Evolutionary conservation across 768 basidiomycete genomes (phyloP).

Genomic region (Suillus weaverae): DNA sequence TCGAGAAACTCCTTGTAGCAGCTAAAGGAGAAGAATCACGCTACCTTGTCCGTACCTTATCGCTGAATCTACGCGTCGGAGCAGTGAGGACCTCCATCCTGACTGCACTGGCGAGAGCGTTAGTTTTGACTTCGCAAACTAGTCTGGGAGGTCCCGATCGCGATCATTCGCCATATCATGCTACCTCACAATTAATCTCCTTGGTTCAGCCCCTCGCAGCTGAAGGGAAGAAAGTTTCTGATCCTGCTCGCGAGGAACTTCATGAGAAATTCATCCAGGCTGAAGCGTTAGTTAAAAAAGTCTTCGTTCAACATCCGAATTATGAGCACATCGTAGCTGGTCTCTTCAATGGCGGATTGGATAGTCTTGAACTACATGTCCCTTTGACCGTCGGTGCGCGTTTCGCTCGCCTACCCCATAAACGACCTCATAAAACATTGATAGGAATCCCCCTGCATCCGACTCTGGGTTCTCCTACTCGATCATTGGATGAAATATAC

Average conservation of each 20-base stretch:
- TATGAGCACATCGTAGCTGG: constrained; percentile 69
- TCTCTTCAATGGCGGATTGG: constrained; percentile 59
- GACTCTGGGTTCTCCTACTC: constrained; percentile 82
- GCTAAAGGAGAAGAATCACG: constrained; percentile 87
- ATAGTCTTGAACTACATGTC: constrained; percentile 57
- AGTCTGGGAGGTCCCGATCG: constrained; percentile 20
- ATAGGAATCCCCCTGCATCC: constrained; percentile 81
- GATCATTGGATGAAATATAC: constrained; percentile 85
- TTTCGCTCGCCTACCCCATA: constrained; percentile 5
- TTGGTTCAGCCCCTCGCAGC: constrained; percentile 17
- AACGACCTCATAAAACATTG: constrained; percentile 14
- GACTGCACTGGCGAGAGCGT: constrained; percentile 75
- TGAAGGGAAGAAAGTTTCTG: constrained; percentile 28
- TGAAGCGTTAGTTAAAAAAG: constrained; percentile 64
- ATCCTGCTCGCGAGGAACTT: constrained; percentile 37
- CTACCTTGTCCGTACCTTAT: constrained; percentile 74
- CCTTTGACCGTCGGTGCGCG: constrained; percentile 68
- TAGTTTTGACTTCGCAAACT: constrained; percentile 56
- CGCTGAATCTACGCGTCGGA: constrained; percentile 79
- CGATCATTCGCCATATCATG: constrained; percentile 30
- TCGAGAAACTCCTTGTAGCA: constrained; percentile 80
- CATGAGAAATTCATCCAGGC: constrained; percentile 49
- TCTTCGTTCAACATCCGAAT: constrained; percentile 78
- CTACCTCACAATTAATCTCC: constrained; percentile 21
- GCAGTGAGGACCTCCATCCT: constrained; percentile 84